Base-by-base conservation (phyloP, 176 grass and related monocot species). In the Triticum aestivum region DNA sequence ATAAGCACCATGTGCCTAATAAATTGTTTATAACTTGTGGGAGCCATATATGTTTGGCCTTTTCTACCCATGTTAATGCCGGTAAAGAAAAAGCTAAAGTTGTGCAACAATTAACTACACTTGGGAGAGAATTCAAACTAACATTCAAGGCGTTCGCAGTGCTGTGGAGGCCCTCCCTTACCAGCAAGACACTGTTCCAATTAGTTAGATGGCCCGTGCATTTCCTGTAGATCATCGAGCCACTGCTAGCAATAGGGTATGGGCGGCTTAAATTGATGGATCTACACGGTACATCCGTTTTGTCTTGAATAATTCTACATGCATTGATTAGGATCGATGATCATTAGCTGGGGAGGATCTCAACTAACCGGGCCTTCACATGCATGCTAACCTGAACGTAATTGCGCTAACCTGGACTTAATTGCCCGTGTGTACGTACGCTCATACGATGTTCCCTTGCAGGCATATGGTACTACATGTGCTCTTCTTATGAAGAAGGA, bases 121-220 rank as follows among this genome's bases (percentile, higher is more conserved):
- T 15, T 77, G 27, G 58, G 68, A 24, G 75, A 39, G 24, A 62
- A 39, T 91, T 88, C 77, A 85, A 85, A 64, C 81, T 2, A n/a
- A 32, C 89, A 88, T 88, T 91, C 69, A 88, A 77, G 78, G 11
- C 38, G 30, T 0, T 13, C 7, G 75, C 81, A 77, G 81, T 81
- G 79, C 77, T 54, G 54, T 30, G 38, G 81, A 49, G 47, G 29
- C 76, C 61, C 45, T 49, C 37, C 51, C 15, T 69, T 69, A 76
- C 85, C 76, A 21, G 85, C 81, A 54, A 80, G 38, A 0, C 24
- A 76, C 69, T 88, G 69, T 69, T 84, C 15, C 64, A 14, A 76
- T 88, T 62, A 42, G 72, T 69, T 80, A 63, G 47, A 83, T 84
- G 62, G 49, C 12, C 85, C 80, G 38, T 87, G 61, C 81, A 32